Evolutionary conservation across 2,329 filamentous ascomycete species (phyloP), one percentile per base, ranked within the genome.

Genomic region (Trichoderma pleuroti): DNA sequence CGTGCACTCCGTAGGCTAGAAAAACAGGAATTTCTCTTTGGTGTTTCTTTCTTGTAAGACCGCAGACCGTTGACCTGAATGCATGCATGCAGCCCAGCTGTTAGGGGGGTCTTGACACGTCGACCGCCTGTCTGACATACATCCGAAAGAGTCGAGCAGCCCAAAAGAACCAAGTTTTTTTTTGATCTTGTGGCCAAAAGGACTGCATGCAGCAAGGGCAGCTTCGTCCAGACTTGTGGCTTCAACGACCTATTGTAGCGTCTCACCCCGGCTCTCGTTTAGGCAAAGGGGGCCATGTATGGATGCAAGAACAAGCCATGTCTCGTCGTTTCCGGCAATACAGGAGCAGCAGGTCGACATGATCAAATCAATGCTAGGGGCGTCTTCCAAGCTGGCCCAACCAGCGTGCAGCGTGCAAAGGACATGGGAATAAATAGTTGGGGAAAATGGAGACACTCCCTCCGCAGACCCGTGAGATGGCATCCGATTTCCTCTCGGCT

Each of bases 241-340:
- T 59, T 49, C 8, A 5, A 26, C 11, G 24, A 28, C 21, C 11
- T 21, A 7, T 16, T 39, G 36, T 66, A 60, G 65, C 65, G 65
- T 68, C 65, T 52, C 65, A 60, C 65, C 49, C 65, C 65, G 65
- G 56, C 56, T 68, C 56, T 52, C 26, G 39, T 60, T 60, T 68
- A 49, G 26, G 28, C 26, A 52, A 24, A 34, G 16, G 30, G 21
- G 16, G 42, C 42, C 42, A 24, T 21, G 42, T 49, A n/a, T 49
- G 42, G 42, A 49, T 49, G 42, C 10, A 3, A 21, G 42, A n/a
- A 49, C n/a, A 21, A 21, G 42, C 42, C n/a, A 21, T 28, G 28
- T 34, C 24, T 32, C 56, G 56, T 59, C 18, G 56, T 32, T 59
- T 59, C n/a, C 46, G 61, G 42, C 42, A 49, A n/a, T 49, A n/a